phyloP scores from a whole-genome alignment of 805 yeast genomes.

The Cyberlindnera xishuangbannaensis region DNA sequence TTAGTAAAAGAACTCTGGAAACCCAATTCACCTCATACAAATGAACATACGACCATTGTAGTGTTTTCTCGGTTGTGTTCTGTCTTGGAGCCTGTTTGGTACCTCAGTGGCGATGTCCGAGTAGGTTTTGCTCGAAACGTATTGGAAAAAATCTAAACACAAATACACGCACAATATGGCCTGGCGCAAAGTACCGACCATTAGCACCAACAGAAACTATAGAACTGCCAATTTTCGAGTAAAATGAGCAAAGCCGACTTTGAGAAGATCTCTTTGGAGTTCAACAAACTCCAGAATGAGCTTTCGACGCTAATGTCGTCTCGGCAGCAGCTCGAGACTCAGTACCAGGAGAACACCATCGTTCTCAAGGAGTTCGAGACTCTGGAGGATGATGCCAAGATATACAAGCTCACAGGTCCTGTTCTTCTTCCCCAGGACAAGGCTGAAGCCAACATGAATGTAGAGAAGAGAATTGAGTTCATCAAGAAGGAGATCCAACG shows the following conservation, averaged over 20 bases:
- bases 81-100: no score
- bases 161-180: no score
- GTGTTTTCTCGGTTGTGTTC: no score
- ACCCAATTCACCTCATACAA: no score
- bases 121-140: no score
- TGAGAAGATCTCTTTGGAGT: constrained; percentile 39
- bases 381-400: constrained; percentile 63
- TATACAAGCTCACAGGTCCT: constrained; percentile 89
- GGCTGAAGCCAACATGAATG: constrained; percentile 76
- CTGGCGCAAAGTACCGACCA: no score
- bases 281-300: constrained; percentile 39
- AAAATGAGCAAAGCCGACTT: constrained; percentile 31
- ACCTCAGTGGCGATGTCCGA: no score
- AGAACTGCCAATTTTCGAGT: constrained; percentile 1
- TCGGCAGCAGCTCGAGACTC: constrained; percentile 88
- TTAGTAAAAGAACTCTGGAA: no score
- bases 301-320: constrained; percentile 54
- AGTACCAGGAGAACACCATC: constrained; percentile 87
- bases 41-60: constrained; percentile 19
- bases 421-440: constrained; percentile 86
- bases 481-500: constrained; percentile 72
- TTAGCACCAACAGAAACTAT: no score
- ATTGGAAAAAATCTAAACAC: no score
- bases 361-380: constrained; percentile 75
- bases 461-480: constrained; percentile 83